Percentiles rank a stretch among this genome's conserved stretches.
Evolutionary conservation across 2,329 filamentous ascomycete species (phyloP).

Genomic region (Alternaria sp.): DNA sequence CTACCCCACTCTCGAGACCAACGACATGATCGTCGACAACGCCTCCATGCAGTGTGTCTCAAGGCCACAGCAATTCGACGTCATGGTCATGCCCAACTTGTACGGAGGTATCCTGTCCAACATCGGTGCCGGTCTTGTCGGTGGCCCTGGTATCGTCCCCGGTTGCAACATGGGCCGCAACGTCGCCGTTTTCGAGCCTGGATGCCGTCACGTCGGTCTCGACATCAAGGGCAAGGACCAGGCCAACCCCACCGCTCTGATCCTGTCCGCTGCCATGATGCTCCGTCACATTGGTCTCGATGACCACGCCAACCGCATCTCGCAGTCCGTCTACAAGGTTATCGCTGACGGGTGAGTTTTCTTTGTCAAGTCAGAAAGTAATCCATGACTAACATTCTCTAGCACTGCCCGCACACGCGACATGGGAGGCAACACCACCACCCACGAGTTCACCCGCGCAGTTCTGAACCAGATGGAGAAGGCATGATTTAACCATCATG

Average conservation of each 20-base stretch:
- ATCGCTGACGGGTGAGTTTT: conserved; percentile 85
- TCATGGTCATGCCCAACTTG: conserved; percentile 99
- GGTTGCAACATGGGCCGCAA: conserved; percentile 99
- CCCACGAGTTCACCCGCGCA: conserved; percentile 93
- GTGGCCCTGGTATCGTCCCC: conserved; percentile 94
- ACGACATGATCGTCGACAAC: conserved; percentile 99
- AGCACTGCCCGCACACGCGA: conserved; percentile 90
- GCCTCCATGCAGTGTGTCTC: conserved; percentile 99
- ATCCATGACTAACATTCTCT: conserved; percentile 40
- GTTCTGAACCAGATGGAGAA: conserved; percentile 94
- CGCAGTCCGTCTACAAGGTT: conserved; percentile 80
- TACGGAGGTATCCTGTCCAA: conserved; percentile 99
- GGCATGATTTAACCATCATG: conserved; percentile 31
- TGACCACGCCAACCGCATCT: conserved; percentile 98
- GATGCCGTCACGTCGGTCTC: conserved; percentile 98
- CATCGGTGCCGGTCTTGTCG: conserved; percentile 95
- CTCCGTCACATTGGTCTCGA: conserved; percentile 96
- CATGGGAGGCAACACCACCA: conserved; percentile 91
- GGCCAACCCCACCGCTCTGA: conserved; percentile 95
- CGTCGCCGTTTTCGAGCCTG: conserved; percentile 97
- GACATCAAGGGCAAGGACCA: conserved; percentile 99
- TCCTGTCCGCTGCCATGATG: conserved; percentile 96
- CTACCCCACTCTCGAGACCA: conserved; percentile 93
- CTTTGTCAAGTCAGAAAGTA: neutral
- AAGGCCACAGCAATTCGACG: conserved; percentile 96